Base-by-base conservation (phyloP, 805 yeast genomes). In the Saturnispora zaruensis region DNA sequence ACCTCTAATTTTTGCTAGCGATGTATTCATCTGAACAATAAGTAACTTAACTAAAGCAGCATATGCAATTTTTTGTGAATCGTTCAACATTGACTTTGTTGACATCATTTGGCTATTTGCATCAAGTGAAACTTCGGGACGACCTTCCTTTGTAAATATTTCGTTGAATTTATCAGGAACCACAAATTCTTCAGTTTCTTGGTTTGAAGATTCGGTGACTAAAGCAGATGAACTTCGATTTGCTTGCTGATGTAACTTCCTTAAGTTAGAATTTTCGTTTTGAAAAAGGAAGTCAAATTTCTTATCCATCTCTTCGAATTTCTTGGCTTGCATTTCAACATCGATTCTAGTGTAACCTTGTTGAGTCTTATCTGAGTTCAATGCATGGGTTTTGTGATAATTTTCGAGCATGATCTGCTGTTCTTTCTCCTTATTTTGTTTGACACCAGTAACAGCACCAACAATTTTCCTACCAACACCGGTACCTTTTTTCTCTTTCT, bases 321-420 rank as follows among this genome's bases (percentile, higher is more conserved):
- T 79, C 20, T 82, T 82, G 6, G 89, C 87, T 62, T 93, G 97
- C 55, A 83, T 88, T 57, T 87, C 93, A 1, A 82, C 85, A 26
- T 88, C 87, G 7, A 93, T 84, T 59, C 95, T 83, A 0, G 98
- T 93, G 63, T 93, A 93, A 0, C 95, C 91, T 24, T 73, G 78
- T 38, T 77, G 76, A 1, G 79, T 77, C 14, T 68, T 72, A 26
- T 74, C 79, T 6, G 68, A 70, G 25, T 70, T 70, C 20, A 69
- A 64, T 4, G 47, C 50, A 46, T 54, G 57, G 1, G 57, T 55
- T 25, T 45, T 43, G 20, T 52, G 53, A 34, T 54, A 64, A 52
- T 23, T 58, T 48, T 18, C 55, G 46, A 20, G 44, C 32, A 52
- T 41, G 21, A 45, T 11, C 16, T 34, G 37, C n/a, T 43, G 45